These are phyloP conservation scores for Penicillium pulvis DNA, from an alignment of 495 filamentous ascomycete species.

Conservation along the genomic window DNA sequence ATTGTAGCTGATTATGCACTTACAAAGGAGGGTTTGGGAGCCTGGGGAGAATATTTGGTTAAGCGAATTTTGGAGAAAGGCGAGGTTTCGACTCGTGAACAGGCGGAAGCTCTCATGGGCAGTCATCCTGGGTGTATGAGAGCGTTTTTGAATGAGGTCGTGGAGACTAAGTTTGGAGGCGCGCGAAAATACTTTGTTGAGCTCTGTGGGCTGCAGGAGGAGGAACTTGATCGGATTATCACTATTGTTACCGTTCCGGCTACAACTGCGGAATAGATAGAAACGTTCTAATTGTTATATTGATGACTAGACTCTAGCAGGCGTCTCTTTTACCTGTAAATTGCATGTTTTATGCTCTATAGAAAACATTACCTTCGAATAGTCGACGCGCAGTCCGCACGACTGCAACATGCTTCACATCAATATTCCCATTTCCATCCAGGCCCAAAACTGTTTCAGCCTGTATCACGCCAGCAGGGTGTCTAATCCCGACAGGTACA, in stretches of 20 bases:
- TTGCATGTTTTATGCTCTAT: slow-evolving; percentile 1
- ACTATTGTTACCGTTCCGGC: not conserved
- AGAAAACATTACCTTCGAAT: slow-evolving; percentile 32
- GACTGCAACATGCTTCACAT: slow-evolving; percentile 29
- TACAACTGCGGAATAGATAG: not conserved
- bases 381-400: slow-evolving; percentile 31
- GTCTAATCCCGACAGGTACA: slow-evolving; percentile 18
- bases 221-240: slow-evolving; percentile 2
- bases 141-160: not conserved
- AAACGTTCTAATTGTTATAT: not conserved
- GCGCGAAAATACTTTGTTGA: slow-evolving; percentile 2
- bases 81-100: slow-evolving; percentile 5
- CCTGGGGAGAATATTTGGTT: slow-evolving; percentile 10
- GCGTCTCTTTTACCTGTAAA: not conserved
- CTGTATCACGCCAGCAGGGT: slow-evolving; percentile 26
- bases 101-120: not conserved
- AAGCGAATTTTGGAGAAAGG: slow-evolving; percentile 6
- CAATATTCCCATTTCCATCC: slow-evolving; percentile 6
- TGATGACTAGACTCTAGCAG: not conserved
- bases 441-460: slow-evolving; percentile 20
- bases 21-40: slow-evolving; percentile 8
- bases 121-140: not conserved
- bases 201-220: not conserved
- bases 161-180: not conserved
- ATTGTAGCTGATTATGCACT: slow-evolving; percentile 65